Conservation (phyloP, 1,284 basidiomycete genomes). For the Austroboletus niveus region DNA sequence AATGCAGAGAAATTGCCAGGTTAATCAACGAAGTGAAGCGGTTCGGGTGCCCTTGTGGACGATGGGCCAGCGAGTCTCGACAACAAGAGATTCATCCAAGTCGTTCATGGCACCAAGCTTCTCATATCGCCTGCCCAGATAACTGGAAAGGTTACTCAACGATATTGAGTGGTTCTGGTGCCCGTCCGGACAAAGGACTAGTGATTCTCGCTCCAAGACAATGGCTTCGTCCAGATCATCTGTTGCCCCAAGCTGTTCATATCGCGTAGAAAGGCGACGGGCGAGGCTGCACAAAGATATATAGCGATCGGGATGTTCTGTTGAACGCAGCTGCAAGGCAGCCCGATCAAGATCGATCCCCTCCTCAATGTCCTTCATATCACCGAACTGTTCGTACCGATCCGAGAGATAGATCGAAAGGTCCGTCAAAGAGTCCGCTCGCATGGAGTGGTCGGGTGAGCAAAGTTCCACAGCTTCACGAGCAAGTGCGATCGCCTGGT, state of each 20-base stretch:
- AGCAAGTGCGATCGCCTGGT: neutral
- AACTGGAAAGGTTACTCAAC: neutral
- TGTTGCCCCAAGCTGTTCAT: neutral
- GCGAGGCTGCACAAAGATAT: neutral
- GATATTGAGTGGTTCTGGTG: neutral
- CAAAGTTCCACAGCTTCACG: neutral
- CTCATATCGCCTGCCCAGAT: neutral
- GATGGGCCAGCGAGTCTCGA: too few species aligned
- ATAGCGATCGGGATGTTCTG: neutral
- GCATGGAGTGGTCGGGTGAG: neutral
- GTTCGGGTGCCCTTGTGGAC: too few species aligned
- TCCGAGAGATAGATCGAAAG: neutral
- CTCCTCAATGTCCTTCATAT: neutral
- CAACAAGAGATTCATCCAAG: too few species aligned
- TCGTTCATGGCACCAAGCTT: too few species aligned
- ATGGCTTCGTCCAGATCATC: neutral
- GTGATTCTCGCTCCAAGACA: neutral
- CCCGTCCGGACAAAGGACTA: neutral
- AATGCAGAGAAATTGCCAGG: too few species aligned
- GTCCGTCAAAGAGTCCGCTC: neutral
- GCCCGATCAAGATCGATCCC: neutral
- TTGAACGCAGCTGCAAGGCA: neutral
- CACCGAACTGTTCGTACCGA: neutral
- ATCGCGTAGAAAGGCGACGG: neutral
- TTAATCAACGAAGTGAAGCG: too few species aligned